phyloP scores from a whole-genome alignment of 192 early-diverging fungal genomes.

The Rhizophagus clarus region DNA sequence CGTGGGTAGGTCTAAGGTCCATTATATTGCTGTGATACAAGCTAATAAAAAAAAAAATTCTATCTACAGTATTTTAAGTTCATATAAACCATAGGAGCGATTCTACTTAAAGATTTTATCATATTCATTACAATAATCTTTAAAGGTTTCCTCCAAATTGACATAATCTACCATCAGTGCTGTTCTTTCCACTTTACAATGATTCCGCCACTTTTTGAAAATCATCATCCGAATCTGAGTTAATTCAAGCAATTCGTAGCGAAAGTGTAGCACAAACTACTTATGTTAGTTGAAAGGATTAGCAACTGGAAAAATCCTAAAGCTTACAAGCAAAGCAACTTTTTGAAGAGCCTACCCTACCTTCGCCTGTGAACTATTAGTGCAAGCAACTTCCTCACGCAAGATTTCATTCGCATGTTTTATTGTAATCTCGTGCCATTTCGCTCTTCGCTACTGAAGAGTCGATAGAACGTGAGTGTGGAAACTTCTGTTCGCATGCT shows the following conservation, averaged over 20 bases:
- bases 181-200: slow-evolving; percentile 27
- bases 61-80: neutral
- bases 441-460: neutral
- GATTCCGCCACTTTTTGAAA: slow-evolving; percentile 24
- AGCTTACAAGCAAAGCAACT: too few relatives aligned
- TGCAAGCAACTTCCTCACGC: neutral
- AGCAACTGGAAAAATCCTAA: too few relatives aligned
- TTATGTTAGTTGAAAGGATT: too few relatives aligned
- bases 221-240: slow-evolving; percentile 7
- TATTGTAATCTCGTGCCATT: slow-evolving; percentile 11
- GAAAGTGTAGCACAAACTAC: too few relatives aligned
- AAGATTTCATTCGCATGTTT: slow-evolving; percentile 19
- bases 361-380: too few relatives aligned
- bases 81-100: neutral
- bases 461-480: neutral
- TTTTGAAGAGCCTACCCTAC: too few relatives aligned
- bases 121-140: slow-evolving; percentile 18
- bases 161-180: slow-evolving; percentile 21
- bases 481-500: slow-evolving; percentile 11
- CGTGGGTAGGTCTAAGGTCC: slow-evolving; percentile 13
- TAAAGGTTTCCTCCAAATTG: slow-evolving; percentile 22
- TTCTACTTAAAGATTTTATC: slow-evolving; percentile 28
- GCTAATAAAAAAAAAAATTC: neutral
- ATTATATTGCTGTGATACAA: slow-evolving; percentile 31
- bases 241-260: too few relatives aligned